phyloP scores from a whole-genome alignment of 768 basidiomycete species.

The Ramaria sp. region DNA sequence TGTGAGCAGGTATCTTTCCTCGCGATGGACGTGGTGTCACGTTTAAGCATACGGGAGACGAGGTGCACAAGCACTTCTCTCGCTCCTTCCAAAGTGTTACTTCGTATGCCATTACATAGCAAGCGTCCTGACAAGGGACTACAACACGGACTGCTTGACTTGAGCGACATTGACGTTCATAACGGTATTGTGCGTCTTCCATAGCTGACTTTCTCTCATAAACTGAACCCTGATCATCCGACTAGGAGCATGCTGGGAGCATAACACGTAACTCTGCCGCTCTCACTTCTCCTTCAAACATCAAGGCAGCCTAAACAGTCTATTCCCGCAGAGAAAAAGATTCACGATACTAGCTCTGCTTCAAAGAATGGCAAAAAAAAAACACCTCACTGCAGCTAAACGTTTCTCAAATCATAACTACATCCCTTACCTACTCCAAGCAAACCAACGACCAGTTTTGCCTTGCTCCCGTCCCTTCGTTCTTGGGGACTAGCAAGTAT shows the following conservation, averaged over 20 bases:
- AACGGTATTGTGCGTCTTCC: slow-evolving; percentile 44
- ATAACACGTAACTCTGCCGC: slow-evolving; percentile 3
- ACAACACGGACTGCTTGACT: slow-evolving; percentile 44
- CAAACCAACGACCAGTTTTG: slow-evolving; percentile 47
- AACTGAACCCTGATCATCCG: not conserved
- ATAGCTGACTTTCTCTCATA: not conserved
- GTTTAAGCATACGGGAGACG: too few species aligned
- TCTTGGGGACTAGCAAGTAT: slow-evolving; percentile 61
- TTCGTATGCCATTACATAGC: too few species aligned
- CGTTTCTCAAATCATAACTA: slow-evolving; percentile 43
- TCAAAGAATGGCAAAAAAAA: slow-evolving; percentile 51
- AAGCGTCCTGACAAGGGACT: slow-evolving; percentile 43
- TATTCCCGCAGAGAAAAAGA: slow-evolving; percentile 32
- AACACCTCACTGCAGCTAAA: slow-evolving; percentile 44
- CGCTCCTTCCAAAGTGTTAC: too few species aligned
- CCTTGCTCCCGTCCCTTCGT: slow-evolving; percentile 39
- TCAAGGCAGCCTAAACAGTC: slow-evolving; percentile 42
- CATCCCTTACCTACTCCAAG: slow-evolving; percentile 49
- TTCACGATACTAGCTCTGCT: slow-evolving; percentile 42
- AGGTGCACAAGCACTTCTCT: too few species aligned
- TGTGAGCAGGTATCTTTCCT: too few species aligned
- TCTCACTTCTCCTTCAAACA: not conserved
- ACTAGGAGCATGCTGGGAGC: slow-evolving; percentile 11
- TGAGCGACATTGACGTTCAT: slow-evolving; percentile 59
- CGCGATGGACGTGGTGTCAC: too few species aligned